These are phyloP conservation scores for Marasmius oreades DNA, from an alignment of 1,284 basidiomycete genomes.

Conservation along the genomic window DNA sequence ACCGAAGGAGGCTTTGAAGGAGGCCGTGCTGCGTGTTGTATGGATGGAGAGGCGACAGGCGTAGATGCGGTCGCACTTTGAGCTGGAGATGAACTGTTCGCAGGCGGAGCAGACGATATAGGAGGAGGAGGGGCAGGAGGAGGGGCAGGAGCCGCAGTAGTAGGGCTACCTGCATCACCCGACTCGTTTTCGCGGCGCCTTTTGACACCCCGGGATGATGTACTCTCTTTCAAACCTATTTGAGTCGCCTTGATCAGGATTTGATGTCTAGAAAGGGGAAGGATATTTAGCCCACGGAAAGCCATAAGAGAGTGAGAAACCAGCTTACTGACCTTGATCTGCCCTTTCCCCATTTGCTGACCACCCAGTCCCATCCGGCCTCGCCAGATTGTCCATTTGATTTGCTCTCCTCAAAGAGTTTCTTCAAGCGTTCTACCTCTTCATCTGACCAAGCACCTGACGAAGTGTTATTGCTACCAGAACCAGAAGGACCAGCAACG, in stretches of 20 bases:
- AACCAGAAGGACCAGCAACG: conserved; percentile 1
- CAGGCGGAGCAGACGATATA: conserved; percentile 2
- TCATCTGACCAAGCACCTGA: conserved; percentile 76
- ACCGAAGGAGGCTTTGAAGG: conserved; percentile 6
- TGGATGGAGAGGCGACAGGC: conserved; percentile 16
- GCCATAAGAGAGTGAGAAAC: background rate
- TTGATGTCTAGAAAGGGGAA: conserved; percentile 51
- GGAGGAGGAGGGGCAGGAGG: conserved; percentile 20
- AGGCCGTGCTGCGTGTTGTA: conserved; percentile 13
- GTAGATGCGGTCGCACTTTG: conserved; percentile 13
- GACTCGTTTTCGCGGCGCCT: conserved; percentile 40
- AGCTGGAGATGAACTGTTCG: conserved; percentile 14
- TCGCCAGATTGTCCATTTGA: conserved; percentile 44
- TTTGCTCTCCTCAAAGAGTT: conserved; percentile 62
- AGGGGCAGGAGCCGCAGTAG: conserved; percentile 19
- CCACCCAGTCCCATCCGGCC: conserved; percentile 75
- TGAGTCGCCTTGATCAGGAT: conserved; percentile 73
- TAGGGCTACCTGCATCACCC: conserved; percentile 21
- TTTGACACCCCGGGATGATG: conserved; percentile 49
- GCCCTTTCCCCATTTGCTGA: conserved; percentile 65
- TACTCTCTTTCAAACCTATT: conserved; percentile 71
- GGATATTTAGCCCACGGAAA: background rate
- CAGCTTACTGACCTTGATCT: conserved; percentile 54
- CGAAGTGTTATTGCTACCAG: conserved; percentile 40
- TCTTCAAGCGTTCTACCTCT: conserved; percentile 63